Evolutionary conservation across 495 filamentous ascomycete species (phyloP), one percentile per base, ranked within the genome.

Genomic region (Penicillium salamii): DNA sequence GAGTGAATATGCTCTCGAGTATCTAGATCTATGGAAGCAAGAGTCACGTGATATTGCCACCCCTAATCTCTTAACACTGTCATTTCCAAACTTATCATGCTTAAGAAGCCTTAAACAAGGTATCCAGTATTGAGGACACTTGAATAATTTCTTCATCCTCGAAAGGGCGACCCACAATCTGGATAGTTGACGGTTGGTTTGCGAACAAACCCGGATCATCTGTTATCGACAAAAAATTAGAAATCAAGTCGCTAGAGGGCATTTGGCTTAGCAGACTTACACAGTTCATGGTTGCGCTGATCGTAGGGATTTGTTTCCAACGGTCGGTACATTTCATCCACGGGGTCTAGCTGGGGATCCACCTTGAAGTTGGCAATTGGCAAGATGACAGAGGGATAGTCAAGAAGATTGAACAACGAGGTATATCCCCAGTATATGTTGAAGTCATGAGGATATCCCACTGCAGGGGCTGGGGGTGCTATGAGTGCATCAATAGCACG

Each of bases 81-180:
- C 32, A 34, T 34, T 34, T 5, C 32, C 32, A 34, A 34, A 9
- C 14, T 34, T 13, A 34, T 14, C 3, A 1, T 9, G 14, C 7
- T 34, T 34, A 34, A 34, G 12, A 13, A 34, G 32, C 32, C 37
- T 41, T 42, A 12, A 49, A 41, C 12, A 49, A 28, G 17, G 23
- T 34, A 42, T 49, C 46, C 3, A 49, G 6, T 12, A 32, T 15
- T 8, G 36, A 34, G 0, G 35, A 18, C 7, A 42, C 35, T 42
- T 33, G 28, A 21, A 41, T 42, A 20, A 20, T n/a, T 36, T 49
- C 46, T n/a, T 49, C 46, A 12, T 49, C 46, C 29, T 49, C 46
- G 14, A 49, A 49, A n/a, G 46, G 46, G 17, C 46, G 36, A 13
- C 46, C 46, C 29, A 49, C 37, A 15, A 49, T 42, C 36, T 49